A percentile compares a stretch with the other conserved stretches of the same genome.
Conservation (phyloP, 129 eudicot species). For the Ambrosia trifida region DNA sequence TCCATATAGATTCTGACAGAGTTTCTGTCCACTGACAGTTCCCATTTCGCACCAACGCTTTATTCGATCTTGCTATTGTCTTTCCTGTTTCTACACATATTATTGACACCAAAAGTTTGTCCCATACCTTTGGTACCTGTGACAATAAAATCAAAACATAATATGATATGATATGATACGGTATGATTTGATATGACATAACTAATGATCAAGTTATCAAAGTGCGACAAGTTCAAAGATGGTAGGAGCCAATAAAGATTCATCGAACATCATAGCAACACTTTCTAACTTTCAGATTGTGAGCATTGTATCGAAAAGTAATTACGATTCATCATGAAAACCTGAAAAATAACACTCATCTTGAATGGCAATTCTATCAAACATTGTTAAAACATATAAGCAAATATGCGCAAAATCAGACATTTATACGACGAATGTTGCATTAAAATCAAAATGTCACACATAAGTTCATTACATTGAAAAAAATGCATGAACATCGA, state of each 20-base stretch:
- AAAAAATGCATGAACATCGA: not conserved
- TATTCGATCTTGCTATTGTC: constrained; percentile 60
- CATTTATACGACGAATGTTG: not conserved
- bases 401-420: not conserved
- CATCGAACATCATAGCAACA: constrained; percentile 29
- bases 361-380: too few relatives aligned
- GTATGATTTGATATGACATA: not conserved
- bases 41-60: constrained; percentile 72
- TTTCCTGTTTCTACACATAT: constrained; percentile 81
- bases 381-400: too few relatives aligned
- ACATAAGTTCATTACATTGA: not conserved
- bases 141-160: not conserved
- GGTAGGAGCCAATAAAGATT: not conserved
- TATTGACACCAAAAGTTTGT: constrained; percentile 74
- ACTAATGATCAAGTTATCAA: constrained; percentile 10
- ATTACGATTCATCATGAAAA: not conserved
- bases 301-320: not conserved
- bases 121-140: constrained; percentile 98
- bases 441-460: not conserved
- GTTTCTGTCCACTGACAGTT: constrained; percentile 83
- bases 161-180: not conserved
- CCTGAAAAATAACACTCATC: too few relatives aligned
- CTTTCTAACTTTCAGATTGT: not conserved
- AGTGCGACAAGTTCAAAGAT: not conserved
- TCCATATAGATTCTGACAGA: constrained; percentile 67